Percentiles rank a stretch among this genome's conserved stretches.
phyloP scores from a whole-genome alignment of 371 early-diverging fungal species.

The Gilbertella persicaria region DNA sequence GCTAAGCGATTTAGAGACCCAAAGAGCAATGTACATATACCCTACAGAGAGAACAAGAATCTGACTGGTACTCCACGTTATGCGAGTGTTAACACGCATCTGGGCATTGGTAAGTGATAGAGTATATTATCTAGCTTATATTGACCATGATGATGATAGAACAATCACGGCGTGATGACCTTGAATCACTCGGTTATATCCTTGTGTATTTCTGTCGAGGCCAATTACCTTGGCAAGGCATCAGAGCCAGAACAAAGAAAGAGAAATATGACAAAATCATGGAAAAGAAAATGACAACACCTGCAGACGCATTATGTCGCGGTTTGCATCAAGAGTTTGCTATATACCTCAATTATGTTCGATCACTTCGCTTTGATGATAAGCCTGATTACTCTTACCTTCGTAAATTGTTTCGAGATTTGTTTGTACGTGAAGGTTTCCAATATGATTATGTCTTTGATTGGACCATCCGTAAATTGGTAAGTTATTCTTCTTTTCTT shows the following conservation, averaged over 20 bases:
- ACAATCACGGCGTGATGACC: slow-evolving; percentile 99
- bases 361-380: slow-evolving; percentile 97
- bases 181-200: slow-evolving; percentile 99
- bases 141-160: slow-evolving; percentile 53
- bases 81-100: slow-evolving; percentile 98
- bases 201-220: slow-evolving; percentile 99
- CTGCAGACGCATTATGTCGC: slow-evolving; percentile 94
- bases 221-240: slow-evolving; percentile 99
- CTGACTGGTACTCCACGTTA: slow-evolving; percentile 99
- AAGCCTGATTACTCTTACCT: slow-evolving; percentile 99
- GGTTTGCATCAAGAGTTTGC: slow-evolving; percentile 96
- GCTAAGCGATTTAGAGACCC: slow-evolving; percentile 97
- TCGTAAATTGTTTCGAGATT: slow-evolving; percentile 92
- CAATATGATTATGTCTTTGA: slow-evolving; percentile 98
- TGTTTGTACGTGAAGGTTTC: slow-evolving; percentile 93
- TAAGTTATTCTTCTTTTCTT: slow-evolving; percentile 21
- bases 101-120: slow-evolving; percentile 78
- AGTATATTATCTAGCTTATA: too few species aligned
- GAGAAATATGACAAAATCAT: slow-evolving; percentile 99
- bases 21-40: slow-evolving; percentile 94
- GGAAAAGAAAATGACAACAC: slow-evolving; percentile 99
- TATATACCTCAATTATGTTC: slow-evolving; percentile 96
- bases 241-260: slow-evolving; percentile 97
- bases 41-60: slow-evolving; percentile 97
- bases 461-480: slow-evolving; percentile 81